Base-by-base conservation (phyloP, 768 basidiomycete genomes). In the Phylloporus scabripes region DNA sequence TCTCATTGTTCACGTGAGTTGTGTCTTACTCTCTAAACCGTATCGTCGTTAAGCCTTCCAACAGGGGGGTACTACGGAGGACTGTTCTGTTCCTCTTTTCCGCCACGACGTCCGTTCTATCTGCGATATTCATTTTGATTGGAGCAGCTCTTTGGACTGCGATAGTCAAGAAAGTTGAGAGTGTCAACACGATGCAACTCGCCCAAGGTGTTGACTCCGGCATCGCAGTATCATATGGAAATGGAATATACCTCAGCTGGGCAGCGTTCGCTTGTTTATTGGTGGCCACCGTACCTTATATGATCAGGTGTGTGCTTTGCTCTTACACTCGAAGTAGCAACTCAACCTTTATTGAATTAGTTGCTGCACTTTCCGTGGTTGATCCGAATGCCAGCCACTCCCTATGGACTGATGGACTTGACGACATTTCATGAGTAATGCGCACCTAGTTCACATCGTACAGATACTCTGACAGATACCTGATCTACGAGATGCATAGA, bases 351-450 rank as follows among this genome's bases (percentile, higher is more conserved):
- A 5, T 54, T 23, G 34, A 39, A 24, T n/a, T 54, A 90, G 87
- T 56, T 90, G 86, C 60, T 89, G 85, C 69, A 90, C 88, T 46
- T 90, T 75, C 70, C 81, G 86, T 54, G 83, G 86, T 69, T 86
- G 60, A 71, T 42, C 33, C 46, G 47, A 51, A 57, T 69, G 67
- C 60, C 53, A 51, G 61, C 14, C 63, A 67, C 62, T 57, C 54
- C n/a, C 28, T 37, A 54, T 37, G 49, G 45, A 10, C 28, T 46
- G 45, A 54, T 49, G 47, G 50, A 49, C 55, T 48, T 46, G 45
- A 63, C n/a, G 58, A 57, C 42, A 50, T 52, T 24, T 54, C 17
- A 54, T 38, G 52, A 51, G 6, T 32, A 32, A 18, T 26, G 46
- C 20, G 29, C 44, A 24, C 31, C 33, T 48, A 45, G 42, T 46